Evolutionary conservation across 352 stramenopile species (phyloP).

Genomic region (Phytophthora chlamydospora): DNA sequence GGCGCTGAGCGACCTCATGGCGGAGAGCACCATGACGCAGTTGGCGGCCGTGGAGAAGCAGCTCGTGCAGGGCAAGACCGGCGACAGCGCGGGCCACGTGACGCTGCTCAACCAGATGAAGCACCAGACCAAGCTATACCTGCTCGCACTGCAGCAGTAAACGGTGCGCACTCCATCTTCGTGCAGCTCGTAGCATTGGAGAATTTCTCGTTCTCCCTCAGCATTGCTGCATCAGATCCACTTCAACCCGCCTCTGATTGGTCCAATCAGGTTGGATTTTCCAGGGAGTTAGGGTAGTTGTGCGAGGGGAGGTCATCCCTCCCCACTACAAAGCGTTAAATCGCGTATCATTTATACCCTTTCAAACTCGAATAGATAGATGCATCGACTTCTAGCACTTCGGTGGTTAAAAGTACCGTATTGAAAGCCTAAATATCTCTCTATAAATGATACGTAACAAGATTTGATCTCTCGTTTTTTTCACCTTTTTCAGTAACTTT

Average conservation of each 20-base stretch:
- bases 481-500: too few relatives aligned
- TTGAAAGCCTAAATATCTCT: too few relatives aligned
- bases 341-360: too few relatives aligned
- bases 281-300: conserved; percentile 19
- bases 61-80: conserved; percentile 41
- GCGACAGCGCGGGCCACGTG: conserved; percentile 44
- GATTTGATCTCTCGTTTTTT: too few relatives aligned
- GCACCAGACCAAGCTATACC: conserved; percentile 82
- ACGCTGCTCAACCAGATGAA: conserved; percentile 78
- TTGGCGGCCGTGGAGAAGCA: conserved; percentile 57
- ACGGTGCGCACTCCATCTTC: not conserved
- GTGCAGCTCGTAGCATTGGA: too few relatives aligned
- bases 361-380: too few relatives aligned
- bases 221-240: not conserved
- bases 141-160: conserved; percentile 59
- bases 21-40: conserved; percentile 56
- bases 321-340: not conserved
- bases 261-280: conserved; percentile 32
- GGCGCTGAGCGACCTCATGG: conserved; percentile 58
- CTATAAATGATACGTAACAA: too few relatives aligned
- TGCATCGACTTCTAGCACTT: too few relatives aligned
- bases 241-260: conserved; percentile 31
- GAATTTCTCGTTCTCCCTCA: not conserved
- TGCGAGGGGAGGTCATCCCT: conserved; percentile 24
- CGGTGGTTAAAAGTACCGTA: too few relatives aligned